Evolutionary conservation across 2,329 filamentous ascomycete species (phyloP), one percentile per base, ranked within the genome.

Genomic region (Aspergillus sp.): DNA sequence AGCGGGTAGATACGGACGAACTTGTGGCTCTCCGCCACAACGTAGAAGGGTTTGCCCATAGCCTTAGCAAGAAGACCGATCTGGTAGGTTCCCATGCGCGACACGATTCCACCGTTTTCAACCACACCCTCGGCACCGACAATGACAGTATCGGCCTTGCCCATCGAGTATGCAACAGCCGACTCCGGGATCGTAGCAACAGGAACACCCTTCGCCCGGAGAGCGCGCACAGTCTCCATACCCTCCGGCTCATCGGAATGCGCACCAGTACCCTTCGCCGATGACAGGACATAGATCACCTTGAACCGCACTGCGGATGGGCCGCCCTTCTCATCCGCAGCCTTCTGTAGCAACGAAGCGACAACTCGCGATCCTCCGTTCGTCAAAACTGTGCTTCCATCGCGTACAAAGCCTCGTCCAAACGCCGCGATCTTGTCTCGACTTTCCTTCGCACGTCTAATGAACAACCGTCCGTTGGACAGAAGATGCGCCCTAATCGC

Each of bases 21-120:
- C 79, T 99, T 99, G 82, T 99, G 95, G 70, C 91, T 96, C 80
- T 99, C 95, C 1, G 90, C 90, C 5, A 95, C 92, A 17, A 97
- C 92, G 71, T 96, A 97, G 68, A 98, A 91, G 0, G 90, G 90
- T 64, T 91, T 88, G 41, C 88, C 86, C 63, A 85, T 84, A 13
- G 85, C 85, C 69, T 89, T 88, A 5, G 93, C 92, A 55, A 97
- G 80, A 67, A 92, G 81, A 2, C 91, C 93, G 68, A 98, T 89
- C 79, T 97, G 92, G 68, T 91, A 94, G 4, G 87, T 89, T 25
- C 94, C 94, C 78, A 98, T 85, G 52, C 93, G 84, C 23, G 91
- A 94, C 67, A 99, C 91, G 68, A 98, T 90, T 39, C 94, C 94
- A 53, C 95, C 95, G 72, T 97, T 96, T 72, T 96, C 91, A 19